Evolutionary conservation across 2,329 filamentous ascomycete species (phyloP), one percentile per base, ranked within the genome.

Genomic region (Graphiopsis chlorocephala): DNA sequence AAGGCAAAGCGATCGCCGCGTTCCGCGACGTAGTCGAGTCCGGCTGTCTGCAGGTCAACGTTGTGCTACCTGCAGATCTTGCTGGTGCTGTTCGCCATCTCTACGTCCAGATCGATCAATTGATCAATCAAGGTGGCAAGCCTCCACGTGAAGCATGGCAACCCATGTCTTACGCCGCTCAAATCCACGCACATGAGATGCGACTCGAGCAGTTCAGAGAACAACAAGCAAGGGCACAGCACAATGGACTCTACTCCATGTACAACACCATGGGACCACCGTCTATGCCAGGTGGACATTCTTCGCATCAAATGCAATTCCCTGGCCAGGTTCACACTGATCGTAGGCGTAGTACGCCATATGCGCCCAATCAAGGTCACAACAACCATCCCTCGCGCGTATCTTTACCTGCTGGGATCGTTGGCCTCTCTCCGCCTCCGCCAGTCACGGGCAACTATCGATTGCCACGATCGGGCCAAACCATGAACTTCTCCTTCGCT

Each of bases 71-170:
- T 3, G 55, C 64, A 10, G 66, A 68, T 35, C 66, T 75, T 10
- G 67, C 71, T n/a, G 66, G 61, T 29, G 71, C 72, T 31, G 67
- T 74, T 26, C 66, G 69, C n/a, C 69, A 69, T 25, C 63, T 76
- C 53, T 75, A 76, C 66, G 72, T 71, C 67, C 74, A 75, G 65
- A 73, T 76, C 29, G 73, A 75, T 53, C 70, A 71, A 33, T 65
- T 76, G 47, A 75, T 76, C 69, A 75, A 76, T 53, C 71, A 72
- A 52, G 68, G 66, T 23, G 65, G 68, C 35, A 65, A 64, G 48
- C 64, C 65, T 11, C 67, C 69, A 31, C 63, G 66, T 4, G 63
- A 67, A 12, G 38, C 58, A n/a, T 75, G 72, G 72, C 65, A 70
- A 33, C 72, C 67, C 57, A 69, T 74, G 71, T 75, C 73, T 1